phyloP scores from a whole-genome alignment of 495 filamentous ascomycete genomes.

The Penicillium herquei region DNA sequence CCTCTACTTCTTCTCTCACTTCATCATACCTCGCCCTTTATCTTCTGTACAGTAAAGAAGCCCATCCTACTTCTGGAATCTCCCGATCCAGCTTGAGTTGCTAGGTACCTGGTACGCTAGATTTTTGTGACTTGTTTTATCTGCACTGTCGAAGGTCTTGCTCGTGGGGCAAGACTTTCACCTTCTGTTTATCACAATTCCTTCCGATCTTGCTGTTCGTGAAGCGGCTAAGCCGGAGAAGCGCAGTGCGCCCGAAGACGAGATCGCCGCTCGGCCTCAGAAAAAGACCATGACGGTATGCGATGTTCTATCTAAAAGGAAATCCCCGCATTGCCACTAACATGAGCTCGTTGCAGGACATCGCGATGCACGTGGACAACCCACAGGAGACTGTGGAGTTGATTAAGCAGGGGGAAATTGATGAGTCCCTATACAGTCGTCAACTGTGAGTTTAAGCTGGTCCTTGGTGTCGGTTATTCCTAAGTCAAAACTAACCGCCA shows the following conservation, averaged over 20 bases:
- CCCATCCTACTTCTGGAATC: slow-evolving; percentile 13
- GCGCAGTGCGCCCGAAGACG: slow-evolving; percentile 79
- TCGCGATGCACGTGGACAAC: slow-evolving; percentile 81
- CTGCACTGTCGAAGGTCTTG: slow-evolving; percentile 49
- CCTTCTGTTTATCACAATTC: slow-evolving; percentile 49
- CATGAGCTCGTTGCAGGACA: slow-evolving; percentile 43
- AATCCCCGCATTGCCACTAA: slow-evolving; percentile 16
- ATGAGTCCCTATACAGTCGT: slow-evolving; percentile 95
- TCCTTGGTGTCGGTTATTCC: not conserved
- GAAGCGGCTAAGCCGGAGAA: slow-evolving; percentile 70
- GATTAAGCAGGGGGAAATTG: slow-evolving; percentile 74
- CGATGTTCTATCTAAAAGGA: slow-evolving; percentile 12
- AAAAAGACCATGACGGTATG: slow-evolving; percentile 87
- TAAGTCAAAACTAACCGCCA: slow-evolving; percentile 1
- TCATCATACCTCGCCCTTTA: not conserved
- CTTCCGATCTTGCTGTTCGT: slow-evolving; percentile 53
- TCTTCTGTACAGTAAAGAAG: slow-evolving; percentile 6
- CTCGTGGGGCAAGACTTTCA: slow-evolving; percentile 51
- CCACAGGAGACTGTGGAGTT: slow-evolving; percentile 52
- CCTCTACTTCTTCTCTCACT: slow-evolving; percentile 9
- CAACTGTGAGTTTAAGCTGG: slow-evolving; percentile 63
- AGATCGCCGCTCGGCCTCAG: slow-evolving; percentile 61
- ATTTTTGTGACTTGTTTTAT: slow-evolving; percentile 28
- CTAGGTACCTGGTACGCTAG: slow-evolving; percentile 37
- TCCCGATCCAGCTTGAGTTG: slow-evolving; percentile 9